Conservation (phyloP, 148 eudicot genomes). For the Mesembryanthemum crystallinum region DNA sequence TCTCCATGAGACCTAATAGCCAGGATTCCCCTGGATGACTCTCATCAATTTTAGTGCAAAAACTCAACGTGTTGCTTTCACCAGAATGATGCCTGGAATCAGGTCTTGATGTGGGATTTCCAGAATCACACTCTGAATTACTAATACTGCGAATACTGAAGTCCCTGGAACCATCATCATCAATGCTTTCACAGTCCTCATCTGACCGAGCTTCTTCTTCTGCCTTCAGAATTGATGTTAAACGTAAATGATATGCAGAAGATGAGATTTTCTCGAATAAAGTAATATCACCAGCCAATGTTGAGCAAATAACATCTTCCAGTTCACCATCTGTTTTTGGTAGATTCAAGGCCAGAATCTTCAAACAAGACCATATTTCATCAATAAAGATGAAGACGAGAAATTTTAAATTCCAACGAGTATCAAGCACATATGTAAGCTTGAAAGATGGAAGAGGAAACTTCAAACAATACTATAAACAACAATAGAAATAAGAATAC, state of each 20-base stretch:
- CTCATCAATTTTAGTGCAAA: constrained; percentile 77
- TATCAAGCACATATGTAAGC: background rate
- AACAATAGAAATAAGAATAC: background rate
- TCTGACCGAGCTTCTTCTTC: constrained; percentile 57
- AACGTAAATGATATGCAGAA: constrained; percentile 74
- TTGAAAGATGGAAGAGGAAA: too few relatives aligned
- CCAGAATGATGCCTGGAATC: constrained; percentile 20
- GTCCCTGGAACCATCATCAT: constrained; percentile 48
- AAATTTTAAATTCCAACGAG: background rate
- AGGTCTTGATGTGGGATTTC: constrained; percentile 31
- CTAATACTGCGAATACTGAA: constrained; percentile 34
- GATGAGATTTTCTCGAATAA: constrained; percentile 83
- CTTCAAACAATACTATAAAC: too few relatives aligned
- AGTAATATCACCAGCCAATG: constrained; percentile 82
- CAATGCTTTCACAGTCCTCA: constrained; percentile 74
- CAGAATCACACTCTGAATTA: constrained; percentile 56
- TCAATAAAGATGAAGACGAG: constrained; percentile 14
- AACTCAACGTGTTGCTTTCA: constrained; percentile 26
- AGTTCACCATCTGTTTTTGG: constrained; percentile 46
- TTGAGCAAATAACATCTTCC: constrained; percentile 59
- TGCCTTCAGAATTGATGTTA: constrained; percentile 39
- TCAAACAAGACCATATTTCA: constrained; percentile 22
- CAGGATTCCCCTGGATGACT: constrained; percentile 90
- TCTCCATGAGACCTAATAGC: constrained; percentile 85
- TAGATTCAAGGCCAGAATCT: constrained; percentile 69